Evolutionary conservation across 192 early-diverging fungal species (phyloP).

Genomic region (Borealophlyctis nickersoniae): DNA sequence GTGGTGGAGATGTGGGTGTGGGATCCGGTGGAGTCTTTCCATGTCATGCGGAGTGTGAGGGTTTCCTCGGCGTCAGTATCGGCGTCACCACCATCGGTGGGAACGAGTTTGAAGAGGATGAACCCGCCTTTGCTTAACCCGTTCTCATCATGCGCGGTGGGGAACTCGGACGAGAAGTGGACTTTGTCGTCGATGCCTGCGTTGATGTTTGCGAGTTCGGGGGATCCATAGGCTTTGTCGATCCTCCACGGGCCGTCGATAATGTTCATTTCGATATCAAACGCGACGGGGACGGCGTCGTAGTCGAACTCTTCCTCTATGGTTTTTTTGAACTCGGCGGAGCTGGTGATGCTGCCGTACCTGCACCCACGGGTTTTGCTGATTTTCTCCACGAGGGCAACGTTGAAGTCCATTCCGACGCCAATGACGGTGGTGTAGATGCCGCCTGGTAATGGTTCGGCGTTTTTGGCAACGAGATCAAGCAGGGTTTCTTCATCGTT

Average conservation of each 20-base stretch:
- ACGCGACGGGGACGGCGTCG: not conserved
- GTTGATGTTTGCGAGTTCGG: not conserved
- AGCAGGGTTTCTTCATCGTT: not conserved
- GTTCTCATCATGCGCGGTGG: not conserved
- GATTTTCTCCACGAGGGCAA: not conserved
- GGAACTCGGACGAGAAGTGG: not conserved
- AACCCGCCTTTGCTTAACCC: not conserved
- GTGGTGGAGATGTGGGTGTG: too few species aligned
- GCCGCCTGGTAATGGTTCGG: not conserved
- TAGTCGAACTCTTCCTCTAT: not conserved
- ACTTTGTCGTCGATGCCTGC: not conserved
- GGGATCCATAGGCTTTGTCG: not conserved
- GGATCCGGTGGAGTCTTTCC: not conserved
- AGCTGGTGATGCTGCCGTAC: not conserved
- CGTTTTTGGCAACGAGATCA: not conserved
- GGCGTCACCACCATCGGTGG: not conserved
- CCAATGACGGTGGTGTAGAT: not conserved
- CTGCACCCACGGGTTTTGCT: not conserved
- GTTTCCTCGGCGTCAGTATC: not conserved
- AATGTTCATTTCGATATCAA: not conserved
- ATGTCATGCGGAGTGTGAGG: not conserved
- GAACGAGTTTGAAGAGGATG: not conserved
- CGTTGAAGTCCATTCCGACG: conserved; percentile 1
- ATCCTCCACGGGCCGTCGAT: not conserved
- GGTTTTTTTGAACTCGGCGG: not conserved